Conservation (phyloP, 441 rosid species). For the Pelargonium cotyledonis region DNA sequence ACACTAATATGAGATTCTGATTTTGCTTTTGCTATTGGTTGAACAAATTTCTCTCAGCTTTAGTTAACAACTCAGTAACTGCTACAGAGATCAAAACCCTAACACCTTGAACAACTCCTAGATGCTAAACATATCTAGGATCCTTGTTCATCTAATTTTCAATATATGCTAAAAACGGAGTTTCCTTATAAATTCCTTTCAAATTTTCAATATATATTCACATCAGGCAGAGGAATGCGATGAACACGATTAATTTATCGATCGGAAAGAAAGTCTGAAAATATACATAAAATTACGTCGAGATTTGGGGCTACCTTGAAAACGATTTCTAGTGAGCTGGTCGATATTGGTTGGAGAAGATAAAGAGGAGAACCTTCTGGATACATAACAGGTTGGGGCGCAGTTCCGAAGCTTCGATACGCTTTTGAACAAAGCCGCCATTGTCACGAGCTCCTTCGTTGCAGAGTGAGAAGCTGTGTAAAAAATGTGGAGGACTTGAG, state of each 20-base stretch:
- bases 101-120: background rate
- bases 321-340: constrained; percentile 21
- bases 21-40: background rate
- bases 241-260: background rate
- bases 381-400: constrained; percentile 19
- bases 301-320: constrained; percentile 39
- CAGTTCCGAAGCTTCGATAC: constrained; percentile 28
- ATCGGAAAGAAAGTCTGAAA: background rate
- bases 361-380: constrained; percentile 27
- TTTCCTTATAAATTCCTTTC: too few species aligned
- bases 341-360: constrained; percentile 20
- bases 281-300: background rate
- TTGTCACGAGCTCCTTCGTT: constrained; percentile 20
- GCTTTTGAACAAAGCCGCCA: constrained; percentile 30
- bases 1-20: background rate
- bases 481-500: constrained; percentile 13
- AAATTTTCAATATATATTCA: too few species aligned
- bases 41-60: background rate
- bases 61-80: background rate
- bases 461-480: constrained; percentile 9
- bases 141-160: too few species aligned
- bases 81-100: background rate
- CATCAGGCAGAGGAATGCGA: background rate
- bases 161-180: too few species aligned
- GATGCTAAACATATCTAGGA: too few species aligned